Evolutionary conservation across 2,329 filamentous ascomycete genomes (phyloP).

Genomic region (Tolypocladium pustulatum): DNA sequence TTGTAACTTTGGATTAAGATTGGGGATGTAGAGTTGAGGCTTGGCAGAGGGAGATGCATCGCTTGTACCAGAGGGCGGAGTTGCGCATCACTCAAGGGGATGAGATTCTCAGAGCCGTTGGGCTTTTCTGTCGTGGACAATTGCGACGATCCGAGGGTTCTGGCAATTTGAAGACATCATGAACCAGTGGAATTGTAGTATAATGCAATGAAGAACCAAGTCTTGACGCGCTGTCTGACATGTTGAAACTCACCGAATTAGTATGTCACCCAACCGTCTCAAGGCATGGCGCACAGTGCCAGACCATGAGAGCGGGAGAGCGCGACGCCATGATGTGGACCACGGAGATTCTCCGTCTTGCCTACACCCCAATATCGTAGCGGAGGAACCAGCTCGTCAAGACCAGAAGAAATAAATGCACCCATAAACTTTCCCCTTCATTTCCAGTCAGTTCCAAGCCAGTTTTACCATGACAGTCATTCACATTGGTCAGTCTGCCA

Average conservation of each 20-base stretch:
- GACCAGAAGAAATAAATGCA: not conserved
- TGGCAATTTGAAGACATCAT: too few relatives aligned
- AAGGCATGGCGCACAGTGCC: not conserved
- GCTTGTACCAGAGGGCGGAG: too few relatives aligned
- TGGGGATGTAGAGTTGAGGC: not conserved
- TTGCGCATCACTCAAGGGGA: too few relatives aligned
- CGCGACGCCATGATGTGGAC: not conserved
- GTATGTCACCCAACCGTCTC: not conserved
- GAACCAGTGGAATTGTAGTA: too few relatives aligned
- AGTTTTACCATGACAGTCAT: conserved; percentile 19
- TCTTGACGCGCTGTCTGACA: too few relatives aligned
- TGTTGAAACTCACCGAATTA: not conserved
- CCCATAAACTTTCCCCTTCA: not conserved
- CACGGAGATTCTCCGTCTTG: not conserved
- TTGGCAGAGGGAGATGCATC: not conserved
- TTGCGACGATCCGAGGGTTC: too few relatives aligned
- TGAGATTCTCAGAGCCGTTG: too few relatives aligned
- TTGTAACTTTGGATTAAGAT: conserved; percentile 2
- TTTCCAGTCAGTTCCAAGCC: not conserved
- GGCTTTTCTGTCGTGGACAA: too few relatives aligned
- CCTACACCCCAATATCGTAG: not conserved
- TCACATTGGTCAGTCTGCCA: conserved; percentile 18
- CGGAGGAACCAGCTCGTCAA: not conserved
- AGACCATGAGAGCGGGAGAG: not conserved
- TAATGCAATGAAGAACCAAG: too few relatives aligned